Conservation (phyloP, 331 rosid genomes). For the Quercus tomentella region DNA sequence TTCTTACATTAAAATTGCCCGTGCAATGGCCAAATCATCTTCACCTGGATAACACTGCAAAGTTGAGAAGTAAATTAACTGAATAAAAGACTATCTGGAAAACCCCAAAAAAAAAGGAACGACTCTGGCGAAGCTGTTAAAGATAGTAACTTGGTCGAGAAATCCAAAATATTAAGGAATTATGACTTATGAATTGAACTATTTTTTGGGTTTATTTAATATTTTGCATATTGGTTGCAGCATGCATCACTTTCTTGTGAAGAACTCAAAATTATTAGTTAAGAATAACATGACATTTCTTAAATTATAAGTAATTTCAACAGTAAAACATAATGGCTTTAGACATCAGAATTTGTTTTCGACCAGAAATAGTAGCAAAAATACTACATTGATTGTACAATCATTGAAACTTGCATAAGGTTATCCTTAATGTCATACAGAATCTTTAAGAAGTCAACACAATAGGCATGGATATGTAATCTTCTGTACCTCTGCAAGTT, state of each 20-base stretch:
- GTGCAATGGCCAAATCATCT: conserved; percentile 90
- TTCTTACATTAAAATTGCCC: conserved; percentile 81
- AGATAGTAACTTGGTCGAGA: background rate
- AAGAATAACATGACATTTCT: background rate
- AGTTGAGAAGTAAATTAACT: conserved; percentile 35
- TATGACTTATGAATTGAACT: background rate
- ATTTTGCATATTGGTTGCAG: background rate
- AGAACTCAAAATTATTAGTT: background rate
- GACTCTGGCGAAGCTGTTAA: background rate
- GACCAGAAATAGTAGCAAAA: too few relatives aligned
- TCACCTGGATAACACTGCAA: conserved; percentile 93
- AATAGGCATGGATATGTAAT: background rate
- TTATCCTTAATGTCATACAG: background rate
- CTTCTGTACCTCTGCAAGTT: conserved; percentile 9
- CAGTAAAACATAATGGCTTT: background rate
- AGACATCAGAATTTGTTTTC: too few relatives aligned
- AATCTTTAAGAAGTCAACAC: background rate
- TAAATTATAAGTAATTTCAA: background rate
- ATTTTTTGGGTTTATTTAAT: background rate
- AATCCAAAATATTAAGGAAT: background rate
- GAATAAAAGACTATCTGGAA: conserved; percentile 16
- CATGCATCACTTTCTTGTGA: background rate
- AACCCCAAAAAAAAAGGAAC: background rate
- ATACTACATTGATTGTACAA: background rate
- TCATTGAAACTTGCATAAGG: conserved; percentile 3